Conservation (phyloP, 768 basidiomycete genomes). For the Sporobolomyces phaffii region DNA sequence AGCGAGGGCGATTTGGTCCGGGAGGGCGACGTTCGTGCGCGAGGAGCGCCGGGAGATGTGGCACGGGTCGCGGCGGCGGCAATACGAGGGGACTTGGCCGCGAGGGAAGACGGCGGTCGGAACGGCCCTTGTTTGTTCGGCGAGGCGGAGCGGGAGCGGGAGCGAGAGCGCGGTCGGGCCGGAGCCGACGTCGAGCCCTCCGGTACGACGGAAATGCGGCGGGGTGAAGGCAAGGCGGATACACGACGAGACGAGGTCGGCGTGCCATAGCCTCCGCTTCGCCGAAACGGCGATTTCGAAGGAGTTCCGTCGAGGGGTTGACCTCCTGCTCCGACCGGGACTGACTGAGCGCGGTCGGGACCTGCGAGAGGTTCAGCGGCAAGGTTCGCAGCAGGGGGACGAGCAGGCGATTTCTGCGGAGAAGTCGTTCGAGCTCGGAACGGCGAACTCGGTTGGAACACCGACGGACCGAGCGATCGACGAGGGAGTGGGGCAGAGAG, state of each 20-base stretch:
- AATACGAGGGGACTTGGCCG: not conserved
- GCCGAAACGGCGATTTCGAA: conserved; percentile 16
- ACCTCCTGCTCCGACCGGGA: too few species aligned
- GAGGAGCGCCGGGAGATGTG: not conserved
- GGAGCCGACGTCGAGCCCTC: not conserved
- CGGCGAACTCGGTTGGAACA: not conserved
- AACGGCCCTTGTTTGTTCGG: conserved; percentile 21
- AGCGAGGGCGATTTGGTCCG: not conserved
- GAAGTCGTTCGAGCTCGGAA: conserved; percentile 6
- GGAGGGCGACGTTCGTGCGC: not conserved
- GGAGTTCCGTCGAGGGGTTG: not conserved
- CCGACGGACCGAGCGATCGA: not conserved
- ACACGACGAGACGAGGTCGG: not conserved
- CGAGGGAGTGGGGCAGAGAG: conserved; percentile 1
- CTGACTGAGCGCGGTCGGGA: conserved; percentile 6
- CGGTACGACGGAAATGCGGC: conserved; percentile 1
- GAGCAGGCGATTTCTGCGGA: conserved; percentile 11
- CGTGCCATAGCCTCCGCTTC: not conserved
- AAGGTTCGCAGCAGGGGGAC: not conserved
- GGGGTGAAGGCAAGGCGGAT: conserved; percentile 21
- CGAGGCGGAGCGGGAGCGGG: conserved; percentile 20
- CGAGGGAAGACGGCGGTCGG: conserved; percentile 1
- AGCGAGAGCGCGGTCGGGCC: not conserved
- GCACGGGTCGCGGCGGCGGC: not conserved
- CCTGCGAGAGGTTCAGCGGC: not conserved